Evolutionary conservation across 305 asterid species (phyloP).

Genomic region (Galium porrigens): DNA sequence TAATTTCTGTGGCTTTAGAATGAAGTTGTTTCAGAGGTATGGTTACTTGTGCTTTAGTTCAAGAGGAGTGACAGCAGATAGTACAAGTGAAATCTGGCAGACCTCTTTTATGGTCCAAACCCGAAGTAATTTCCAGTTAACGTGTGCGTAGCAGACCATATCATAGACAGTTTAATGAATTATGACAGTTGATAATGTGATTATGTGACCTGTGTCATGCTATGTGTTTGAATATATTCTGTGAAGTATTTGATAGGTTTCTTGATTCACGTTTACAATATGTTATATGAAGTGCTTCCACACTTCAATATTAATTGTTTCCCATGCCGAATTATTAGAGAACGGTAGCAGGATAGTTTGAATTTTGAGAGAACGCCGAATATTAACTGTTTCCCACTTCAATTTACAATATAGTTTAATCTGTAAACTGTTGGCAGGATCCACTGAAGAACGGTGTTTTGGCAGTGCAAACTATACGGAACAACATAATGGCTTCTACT

Average conservation of each 20-base stretch:
- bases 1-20: no score
- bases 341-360: no score
- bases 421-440: constrained; percentile 36
- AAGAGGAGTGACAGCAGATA: background rate
- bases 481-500: constrained; percentile 87
- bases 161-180: background rate
- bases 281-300: background rate
- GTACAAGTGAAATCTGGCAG: background rate
- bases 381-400: no score
- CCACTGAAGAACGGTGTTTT: constrained; percentile 63
- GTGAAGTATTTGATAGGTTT: background rate
- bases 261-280: background rate
- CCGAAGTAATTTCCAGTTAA: background rate
- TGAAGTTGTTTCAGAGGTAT: no score
- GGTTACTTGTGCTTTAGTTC: background rate
- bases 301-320: background rate
- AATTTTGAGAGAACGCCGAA: no score
- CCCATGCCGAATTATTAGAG: background rate
- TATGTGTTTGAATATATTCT: background rate
- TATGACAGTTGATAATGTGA: background rate
- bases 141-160: background rate
- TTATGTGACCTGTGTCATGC: background rate
- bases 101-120: background rate
- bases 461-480: constrained; percentile 67
- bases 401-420: no score